These are phyloP conservation scores for Coprinellus micaceus DNA, from an alignment of 768 basidiomycete genomes.

Conservation along the genomic window DNA sequence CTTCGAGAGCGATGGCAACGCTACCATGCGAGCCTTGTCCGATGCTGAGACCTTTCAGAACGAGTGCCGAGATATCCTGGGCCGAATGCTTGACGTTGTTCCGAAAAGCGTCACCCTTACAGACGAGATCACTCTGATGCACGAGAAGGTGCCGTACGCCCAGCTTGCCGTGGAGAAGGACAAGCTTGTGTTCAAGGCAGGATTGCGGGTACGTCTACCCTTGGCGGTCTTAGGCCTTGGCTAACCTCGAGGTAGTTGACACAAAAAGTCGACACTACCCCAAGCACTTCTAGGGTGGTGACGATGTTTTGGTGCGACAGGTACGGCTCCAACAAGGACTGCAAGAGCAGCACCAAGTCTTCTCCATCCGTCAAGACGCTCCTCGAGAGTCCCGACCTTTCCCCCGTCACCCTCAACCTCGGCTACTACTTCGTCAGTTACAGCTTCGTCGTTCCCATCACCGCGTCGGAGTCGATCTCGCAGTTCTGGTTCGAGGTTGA, in stretches of 20 bases:
- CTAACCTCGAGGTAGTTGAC: constrained; percentile 1
- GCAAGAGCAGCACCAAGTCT: constrained; percentile 30
- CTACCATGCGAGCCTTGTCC: constrained; percentile 32
- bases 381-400: constrained; percentile 31
- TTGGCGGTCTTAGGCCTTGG: not conserved
- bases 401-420: constrained; percentile 32
- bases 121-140: constrained; percentile 40
- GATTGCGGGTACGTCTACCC: constrained; percentile 32
- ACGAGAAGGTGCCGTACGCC: constrained; percentile 36
- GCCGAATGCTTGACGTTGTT: constrained; percentile 49
- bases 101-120: constrained; percentile 42
- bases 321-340: constrained; percentile 32
- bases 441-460: constrained; percentile 40
- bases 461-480: constrained; percentile 37
- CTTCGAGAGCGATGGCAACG: constrained; percentile 32
- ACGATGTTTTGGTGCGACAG: constrained; percentile 42
- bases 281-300: constrained; percentile 36
- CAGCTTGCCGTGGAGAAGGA: constrained; percentile 35
- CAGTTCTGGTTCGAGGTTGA: constrained; percentile 50
- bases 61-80: constrained; percentile 37
- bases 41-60: constrained; percentile 31
- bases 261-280: constrained; percentile 29
- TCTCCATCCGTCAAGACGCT: constrained; percentile 27
- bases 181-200: constrained; percentile 37
- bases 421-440: constrained; percentile 39